Base-by-base conservation (phyloP, 257 asterid species). In the Penstemon eatonii region DNA sequence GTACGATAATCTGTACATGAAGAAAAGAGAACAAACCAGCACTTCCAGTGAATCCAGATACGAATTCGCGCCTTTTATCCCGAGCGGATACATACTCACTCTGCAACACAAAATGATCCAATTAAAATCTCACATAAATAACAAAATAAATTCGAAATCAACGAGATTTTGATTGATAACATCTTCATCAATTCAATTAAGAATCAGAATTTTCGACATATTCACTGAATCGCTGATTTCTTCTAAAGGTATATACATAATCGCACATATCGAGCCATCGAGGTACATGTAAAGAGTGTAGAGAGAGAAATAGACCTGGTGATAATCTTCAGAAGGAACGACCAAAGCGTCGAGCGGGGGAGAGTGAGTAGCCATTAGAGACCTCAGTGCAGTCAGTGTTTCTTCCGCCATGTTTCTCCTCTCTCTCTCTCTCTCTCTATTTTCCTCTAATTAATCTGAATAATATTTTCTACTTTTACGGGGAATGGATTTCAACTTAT, bases 281-380 rank as follows among this genome's bases (percentile, higher is more conserved):
- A 64, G 43, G 50, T 39, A 61, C 57, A 7, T n/a, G 33, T 53
- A 33, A 11, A 60, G 3, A 6, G n/a, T 44, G 39, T 57, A 53
- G 37, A 37, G 40, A 37, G n/a, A 15, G 19, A 47, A 69, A 65
- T 52, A 66, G 42, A 89, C 99, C 97, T 88, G 99, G 47, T 91
- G 99, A 84, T 91, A 84, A 65, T 93, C 99, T 78, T 93, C 96
- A 19, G 99, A 90, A 65, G 99, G 96, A 73, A 93, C 96, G 61
- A 90, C 73, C 60, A 93, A 72, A 55, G 96, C 97, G 57, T 90
- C 69, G 56, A 93, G 96, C 7, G 89, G 88, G 15, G 99, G 97
- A 41, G 85, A 80, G 82, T 90, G 96, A 72, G 90, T 83, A 15
- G 86, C 68, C 96, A 93, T 93, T 55, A 87, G 77, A 67, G 89